phyloP scores from a whole-genome alignment of 371 early-diverging fungal genomes.

The Mucor saturninus region DNA sequence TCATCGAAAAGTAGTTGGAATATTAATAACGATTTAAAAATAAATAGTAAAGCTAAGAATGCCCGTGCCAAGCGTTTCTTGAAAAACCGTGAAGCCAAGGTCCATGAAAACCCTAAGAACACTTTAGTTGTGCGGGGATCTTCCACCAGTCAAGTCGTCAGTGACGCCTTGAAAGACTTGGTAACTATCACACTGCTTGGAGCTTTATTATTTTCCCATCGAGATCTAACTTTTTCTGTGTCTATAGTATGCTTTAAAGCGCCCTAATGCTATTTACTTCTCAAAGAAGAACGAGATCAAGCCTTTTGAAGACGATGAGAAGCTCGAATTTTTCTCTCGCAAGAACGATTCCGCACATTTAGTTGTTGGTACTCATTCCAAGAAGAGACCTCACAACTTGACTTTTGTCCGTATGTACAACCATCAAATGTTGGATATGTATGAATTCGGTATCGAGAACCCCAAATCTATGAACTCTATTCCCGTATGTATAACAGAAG shows the following conservation, averaged over 20 bases:
- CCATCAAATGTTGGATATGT: slow-evolving; percentile 92
- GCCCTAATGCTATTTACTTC: slow-evolving; percentile 88
- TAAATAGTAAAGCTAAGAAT: slow-evolving; percentile 74
- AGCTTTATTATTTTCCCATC: too few relatives aligned
- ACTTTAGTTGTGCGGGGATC: slow-evolving; percentile 89
- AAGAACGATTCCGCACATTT: slow-evolving; percentile 95
- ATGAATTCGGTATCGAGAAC: slow-evolving; percentile 88
- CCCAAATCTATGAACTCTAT: slow-evolving; percentile 70
- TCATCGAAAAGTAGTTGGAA: neutral
- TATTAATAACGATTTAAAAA: neutral
- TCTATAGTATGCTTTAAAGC: slow-evolving; percentile 84
- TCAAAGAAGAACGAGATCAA: slow-evolving; percentile 93
- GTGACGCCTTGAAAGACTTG: slow-evolving; percentile 87
- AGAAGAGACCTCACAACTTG: slow-evolving; percentile 96
- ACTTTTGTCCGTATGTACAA: slow-evolving; percentile 91
- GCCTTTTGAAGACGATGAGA: slow-evolving; percentile 94
- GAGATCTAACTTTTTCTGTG: neutral
- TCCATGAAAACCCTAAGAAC: slow-evolving; percentile 89
- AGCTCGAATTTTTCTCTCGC: slow-evolving; percentile 90
- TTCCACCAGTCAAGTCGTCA: slow-evolving; percentile 84
- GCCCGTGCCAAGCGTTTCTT: slow-evolving; percentile 86
- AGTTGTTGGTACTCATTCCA: slow-evolving; percentile 89
- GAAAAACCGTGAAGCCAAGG: slow-evolving; percentile 88
- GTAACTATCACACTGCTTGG: slow-evolving; percentile 42
- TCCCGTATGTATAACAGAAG: slow-evolving; percentile 52